These are phyloP conservation scores for Hypoxylon perforatum DNA, from an alignment of 495 filamentous ascomycete genomes.

Conservation along the genomic window DNA sequence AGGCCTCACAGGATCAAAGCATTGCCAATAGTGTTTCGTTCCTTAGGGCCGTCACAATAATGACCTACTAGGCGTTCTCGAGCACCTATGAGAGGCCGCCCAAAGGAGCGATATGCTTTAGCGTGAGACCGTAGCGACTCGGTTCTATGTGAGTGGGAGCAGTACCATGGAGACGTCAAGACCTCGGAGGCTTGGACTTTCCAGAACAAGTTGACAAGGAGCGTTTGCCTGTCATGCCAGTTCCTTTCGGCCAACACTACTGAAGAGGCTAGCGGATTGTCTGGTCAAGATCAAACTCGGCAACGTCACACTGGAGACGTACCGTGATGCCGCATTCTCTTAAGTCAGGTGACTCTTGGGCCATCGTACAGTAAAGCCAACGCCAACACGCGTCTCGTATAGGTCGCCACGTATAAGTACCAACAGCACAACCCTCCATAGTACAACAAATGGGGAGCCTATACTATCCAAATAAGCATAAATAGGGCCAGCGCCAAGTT, in stretches of 20 bases:
- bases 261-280: background rate
- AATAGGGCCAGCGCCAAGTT: background rate
- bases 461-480: background rate
- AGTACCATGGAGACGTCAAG: background rate
- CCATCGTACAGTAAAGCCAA: background rate
- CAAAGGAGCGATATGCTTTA: background rate
- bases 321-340: background rate
- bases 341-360: background rate
- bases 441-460: background rate
- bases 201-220: background rate
- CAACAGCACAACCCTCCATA: background rate
- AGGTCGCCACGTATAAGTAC: background rate
- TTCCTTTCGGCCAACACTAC: background rate
- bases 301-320: background rate
- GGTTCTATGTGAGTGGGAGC: background rate
- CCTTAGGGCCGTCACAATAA: background rate
- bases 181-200: background rate
- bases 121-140: background rate
- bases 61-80: background rate
- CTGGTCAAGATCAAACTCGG: background rate
- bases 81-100: background rate
- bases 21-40: background rate
- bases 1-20: background rate
- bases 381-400: background rate
- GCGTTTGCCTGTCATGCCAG: background rate